A percentile compares a stretch with the other conserved stretches of the same genome.
These are phyloP conservation scores for Bacterosira constricta DNA, from an alignment of 108 stramenopile genomes.

Conservation along the genomic window DNA sequence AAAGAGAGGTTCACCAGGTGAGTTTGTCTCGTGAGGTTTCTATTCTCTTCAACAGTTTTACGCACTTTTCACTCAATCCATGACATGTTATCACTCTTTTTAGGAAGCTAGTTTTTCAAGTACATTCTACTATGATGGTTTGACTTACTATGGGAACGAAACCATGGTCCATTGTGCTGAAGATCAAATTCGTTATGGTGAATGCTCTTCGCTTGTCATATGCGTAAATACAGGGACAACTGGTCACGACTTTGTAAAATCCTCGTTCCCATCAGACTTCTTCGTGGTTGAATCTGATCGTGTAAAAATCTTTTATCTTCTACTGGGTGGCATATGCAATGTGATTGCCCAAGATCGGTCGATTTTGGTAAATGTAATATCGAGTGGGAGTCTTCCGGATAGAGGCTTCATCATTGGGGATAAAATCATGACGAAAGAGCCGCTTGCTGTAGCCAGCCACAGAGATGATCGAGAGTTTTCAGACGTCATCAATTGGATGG, in stretches of 20 bases:
- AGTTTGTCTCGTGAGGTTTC: too few relatives aligned
- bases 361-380: background rate
- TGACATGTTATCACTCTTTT: slow-evolving; percentile 5
- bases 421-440: slow-evolving; percentile 15
- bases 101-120: slow-evolving; percentile 43
- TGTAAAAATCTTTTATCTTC: background rate
- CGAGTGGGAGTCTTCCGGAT: background rate
- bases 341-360: slow-evolving; percentile 4
- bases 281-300: background rate
- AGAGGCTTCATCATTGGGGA: slow-evolving; percentile 3
- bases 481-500: slow-evolving; percentile 54
- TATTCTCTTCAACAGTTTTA: background rate
- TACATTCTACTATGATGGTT: slow-evolving; percentile 52
- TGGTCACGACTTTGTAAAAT: background rate
- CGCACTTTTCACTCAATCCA: background rate
- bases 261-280: slow-evolving; percentile 6
- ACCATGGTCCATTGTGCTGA: slow-evolving; percentile 47
- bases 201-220: slow-evolving; percentile 19
- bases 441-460: slow-evolving; percentile 22
- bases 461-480: slow-evolving; percentile 25
- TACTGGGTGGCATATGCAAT: slow-evolving; percentile 23
- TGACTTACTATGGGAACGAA: slow-evolving; percentile 38
- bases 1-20: slow-evolving; percentile 27
- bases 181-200: slow-evolving; percentile 7
- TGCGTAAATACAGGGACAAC: slow-evolving; percentile 21